Base-by-base conservation (phyloP, 495 filamentous ascomycete species). In the Trichoderma orchidacearum region DNA sequence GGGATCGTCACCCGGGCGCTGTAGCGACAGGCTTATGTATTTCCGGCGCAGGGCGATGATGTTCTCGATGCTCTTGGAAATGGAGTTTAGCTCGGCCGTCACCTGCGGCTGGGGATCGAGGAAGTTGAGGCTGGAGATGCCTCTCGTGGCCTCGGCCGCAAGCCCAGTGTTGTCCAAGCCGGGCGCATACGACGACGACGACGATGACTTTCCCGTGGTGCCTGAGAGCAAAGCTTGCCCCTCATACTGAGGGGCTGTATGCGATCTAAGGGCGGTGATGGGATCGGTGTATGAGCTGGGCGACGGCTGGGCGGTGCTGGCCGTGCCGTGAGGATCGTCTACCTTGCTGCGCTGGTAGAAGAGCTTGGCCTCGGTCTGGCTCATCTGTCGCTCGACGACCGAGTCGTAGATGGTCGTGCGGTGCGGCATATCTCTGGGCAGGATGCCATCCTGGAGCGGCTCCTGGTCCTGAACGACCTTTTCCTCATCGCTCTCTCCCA, bases 281-380 rank as follows among this genome's bases (percentile, higher is more conserved):
- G 53, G 53, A 23, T 34, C 32, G 9, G 23, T 34, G 21, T 21
- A 35, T 3, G 31, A 23, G 4, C 30, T 17, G n/a, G 53, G 8
- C 13, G 3, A 31, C 12, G 53, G 5, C 30, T 9, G 32, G 2
- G 17, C 32, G 27, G 9, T 27, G 27, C 18, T 29, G 11, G n/a
- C 50, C n/a, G 25, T n/a, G n/a, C 12, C 27, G 1, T 27, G 23
- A 25, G 23, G 8, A 9, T 66, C 71, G 35, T 85, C 80, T 21
- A 84, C 71, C 68, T 90, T 87, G 69, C 89, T 90, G 58, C 89
- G 79, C 64, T 95, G 93, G 69, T 95, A 98, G 73, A 96, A 91
- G 29, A 96, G 77, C 67, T 93, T 96, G 32, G 92, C 88, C 63
- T 98, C 92, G 21, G 85, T 80, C 70, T 96, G 89, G 59, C 83